Percentiles rank a stretch among this genome's conserved stretches.
phyloP scores from a whole-genome alignment of 2,329 filamentous ascomycete genomes.

The Paraphaeosphaeria minitans region DNA sequence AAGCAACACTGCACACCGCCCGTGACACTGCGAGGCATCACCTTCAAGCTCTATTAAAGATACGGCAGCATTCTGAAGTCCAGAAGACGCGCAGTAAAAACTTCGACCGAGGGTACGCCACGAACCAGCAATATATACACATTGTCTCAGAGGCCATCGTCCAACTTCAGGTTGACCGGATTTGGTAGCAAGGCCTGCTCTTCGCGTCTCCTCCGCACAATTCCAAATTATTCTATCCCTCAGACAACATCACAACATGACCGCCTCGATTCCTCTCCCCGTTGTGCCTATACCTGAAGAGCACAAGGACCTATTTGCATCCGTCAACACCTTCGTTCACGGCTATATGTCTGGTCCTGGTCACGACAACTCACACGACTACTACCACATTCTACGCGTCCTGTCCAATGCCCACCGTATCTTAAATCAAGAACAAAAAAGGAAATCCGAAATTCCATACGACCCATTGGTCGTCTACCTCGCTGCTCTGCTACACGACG shows the following conservation, averaged over 20 bases:
- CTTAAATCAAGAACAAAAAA: slow-evolving; percentile 55
- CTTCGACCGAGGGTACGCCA: not conserved
- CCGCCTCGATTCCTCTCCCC: slow-evolving; percentile 25
- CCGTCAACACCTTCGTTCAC: slow-evolving; percentile 39
- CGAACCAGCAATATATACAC: not conserved
- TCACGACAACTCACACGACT: slow-evolving; percentile 83
- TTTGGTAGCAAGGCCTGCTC: not conserved
- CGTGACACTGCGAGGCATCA: not conserved
- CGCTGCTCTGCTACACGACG: slow-evolving; percentile 72
- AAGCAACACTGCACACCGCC: not conserved
- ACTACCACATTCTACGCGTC: slow-evolving; percentile 81
- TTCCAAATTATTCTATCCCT: not conserved
- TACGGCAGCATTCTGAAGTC: not conserved
- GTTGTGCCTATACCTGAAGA: slow-evolving; percentile 29
- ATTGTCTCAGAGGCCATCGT: not conserved
- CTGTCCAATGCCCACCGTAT: slow-evolving; percentile 73
- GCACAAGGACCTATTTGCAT: slow-evolving; percentile 31
- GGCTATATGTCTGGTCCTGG: slow-evolving; percentile 43
- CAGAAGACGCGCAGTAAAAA: not conserved
- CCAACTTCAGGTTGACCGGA: not conserved
- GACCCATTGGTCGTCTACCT: slow-evolving; percentile 68
- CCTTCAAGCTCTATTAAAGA: not conserved
- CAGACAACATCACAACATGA: slow-evolving; percentile 18
- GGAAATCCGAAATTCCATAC: slow-evolving; percentile 43
- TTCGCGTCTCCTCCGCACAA: not conserved